Evolutionary conservation across 352 stramenopile genomes (phyloP).

Genomic region (Pythium coloratum): DNA sequence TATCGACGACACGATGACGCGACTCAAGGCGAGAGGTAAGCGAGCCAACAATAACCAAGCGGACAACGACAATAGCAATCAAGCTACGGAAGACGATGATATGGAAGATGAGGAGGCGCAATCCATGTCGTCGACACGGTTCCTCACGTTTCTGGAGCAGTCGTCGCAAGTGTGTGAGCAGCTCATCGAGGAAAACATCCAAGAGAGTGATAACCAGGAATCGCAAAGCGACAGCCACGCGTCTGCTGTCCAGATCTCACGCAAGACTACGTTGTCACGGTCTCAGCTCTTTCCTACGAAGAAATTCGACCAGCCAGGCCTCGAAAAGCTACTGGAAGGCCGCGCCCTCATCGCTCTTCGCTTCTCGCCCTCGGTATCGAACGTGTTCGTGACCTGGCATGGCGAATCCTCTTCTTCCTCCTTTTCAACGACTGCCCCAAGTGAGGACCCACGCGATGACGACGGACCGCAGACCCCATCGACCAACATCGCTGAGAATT

Average conservation of each 20-base stretch:
- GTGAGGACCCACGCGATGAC: neutral
- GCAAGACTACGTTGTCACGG: conserved; percentile 18
- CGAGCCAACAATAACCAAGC: conserved; percentile 21
- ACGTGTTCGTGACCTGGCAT: conserved; percentile 48
- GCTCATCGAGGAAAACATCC: conserved; percentile 52
- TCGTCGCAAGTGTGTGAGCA: conserved; percentile 59
- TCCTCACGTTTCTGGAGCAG: conserved; percentile 66
- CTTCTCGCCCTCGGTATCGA: conserved; percentile 56
- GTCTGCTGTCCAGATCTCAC: conserved; percentile 11
- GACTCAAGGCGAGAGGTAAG: conserved; percentile 2
- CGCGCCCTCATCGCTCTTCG: conserved; percentile 38
- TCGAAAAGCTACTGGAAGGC: conserved; percentile 35
- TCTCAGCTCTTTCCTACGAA: conserved; percentile 41
- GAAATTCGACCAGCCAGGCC: conserved; percentile 28
- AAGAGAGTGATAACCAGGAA: conserved; percentile 24
- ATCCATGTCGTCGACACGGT: conserved; percentile 40
- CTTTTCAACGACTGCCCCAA: neutral
- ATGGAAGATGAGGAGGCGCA: conserved; percentile 3
- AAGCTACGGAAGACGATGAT: conserved; percentile 8
- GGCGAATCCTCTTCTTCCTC: conserved; percentile 8
- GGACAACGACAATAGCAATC: conserved; percentile 21
- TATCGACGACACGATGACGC: conserved; percentile 33
- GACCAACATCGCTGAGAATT: conserved; percentile 32
- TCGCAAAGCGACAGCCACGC: neutral
- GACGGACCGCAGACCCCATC: neutral